Base-by-base conservation (phyloP, 1,284 basidiomycete genomes). In the Ceratobasidium sp. region DNA sequence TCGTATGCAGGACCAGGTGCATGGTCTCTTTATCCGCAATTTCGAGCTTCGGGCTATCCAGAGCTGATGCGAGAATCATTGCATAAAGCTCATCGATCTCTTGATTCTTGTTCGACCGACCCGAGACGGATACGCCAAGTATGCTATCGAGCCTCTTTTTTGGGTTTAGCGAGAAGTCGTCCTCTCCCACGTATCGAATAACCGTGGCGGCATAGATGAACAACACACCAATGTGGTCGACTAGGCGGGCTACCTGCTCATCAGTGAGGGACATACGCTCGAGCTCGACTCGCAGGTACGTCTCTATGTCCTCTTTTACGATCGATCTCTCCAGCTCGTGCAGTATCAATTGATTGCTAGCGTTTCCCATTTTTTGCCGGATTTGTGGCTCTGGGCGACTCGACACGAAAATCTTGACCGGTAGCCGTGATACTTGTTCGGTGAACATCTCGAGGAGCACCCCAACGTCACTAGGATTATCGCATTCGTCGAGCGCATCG, bases 161-260 rank as follows among this genome's bases (percentile, higher is more conserved):
- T 8, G 20, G 20, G 13, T n/a, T n/a, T 17, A 13, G 7, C 12
- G 13, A 2, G 32, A 38, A 64, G 32, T 52, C 20, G 17, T 22
- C 20, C 4, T 20, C 17, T 8, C 5, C 12, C 10, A 64, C 7
- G 17, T 52, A 64, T 7, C 58, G 58, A 0, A 64, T 34, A 8
- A 52, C 58, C 12, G 58, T 64, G 1, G 58, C 43, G 1, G 58
- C 58, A 40, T 64, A 64, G 45, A 64, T 64, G 20, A 64, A 64
- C 47, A 64, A 29, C 4, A 64, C 58, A 5, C 58, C 58, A 0
- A 47, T 34, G 15, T 29, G 31, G 22, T 35, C 31, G 10, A 25
- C 45, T 5, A 60, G 31, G 1, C 3, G 29, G 22, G 32, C 25
- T 2, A 58, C 12, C 10, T 31, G 25, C 3, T 8, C 3, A 6